Evolutionary conservation across 805 yeast genomes (phyloP), one percentile per base, ranked within the genome.

Genomic region (Clavispora vitiphila): DNA sequence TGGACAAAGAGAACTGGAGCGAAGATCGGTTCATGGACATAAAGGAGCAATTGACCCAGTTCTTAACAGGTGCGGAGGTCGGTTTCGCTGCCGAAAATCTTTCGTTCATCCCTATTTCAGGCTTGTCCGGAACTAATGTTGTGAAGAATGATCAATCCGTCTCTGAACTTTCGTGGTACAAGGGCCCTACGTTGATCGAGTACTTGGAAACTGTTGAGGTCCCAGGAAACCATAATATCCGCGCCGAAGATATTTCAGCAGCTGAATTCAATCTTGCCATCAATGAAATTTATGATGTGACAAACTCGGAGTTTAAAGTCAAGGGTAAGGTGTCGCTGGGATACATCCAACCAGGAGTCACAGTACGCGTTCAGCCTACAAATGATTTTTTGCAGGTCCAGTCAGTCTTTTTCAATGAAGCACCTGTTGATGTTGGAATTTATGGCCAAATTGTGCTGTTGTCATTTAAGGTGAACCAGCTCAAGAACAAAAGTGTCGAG

Each of bases 301-400:
- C 75, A 9, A 67, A 67, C 29, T 71, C 74, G 23, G 76, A 77
- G 46, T 63, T 83, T 22, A 62, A 71, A 1, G 62, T 86, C 8
- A 62, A 73, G 24, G 96, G 96, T 2, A 72, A 87, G 42, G 69
- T 86, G 1, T 74, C 77, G 38, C 65, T 81, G 11, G 96, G 96
- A 2, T 58, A 69, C 5, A 69, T 86, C 26, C 87, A 84, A 60
- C 73, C 77, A 1, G 93, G 90, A 19, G 88, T 87, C 55, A 69
- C 82, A 0, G 66, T 85, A 7, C 57, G 71, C 3, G 63, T 77
- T 1, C 73, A 73, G 19, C 93, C 91, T 5, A 69, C 76, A 12
- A 69, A 67, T 12, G 72, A 67, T 45, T 42, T 50, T 6, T 61
- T 70, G 11, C 66, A 67, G 41, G 71, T 80, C 9, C 77, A 76